Conservation (phyloP, 208 protist genomes). For the Trypanosoma cruzi region DNA sequence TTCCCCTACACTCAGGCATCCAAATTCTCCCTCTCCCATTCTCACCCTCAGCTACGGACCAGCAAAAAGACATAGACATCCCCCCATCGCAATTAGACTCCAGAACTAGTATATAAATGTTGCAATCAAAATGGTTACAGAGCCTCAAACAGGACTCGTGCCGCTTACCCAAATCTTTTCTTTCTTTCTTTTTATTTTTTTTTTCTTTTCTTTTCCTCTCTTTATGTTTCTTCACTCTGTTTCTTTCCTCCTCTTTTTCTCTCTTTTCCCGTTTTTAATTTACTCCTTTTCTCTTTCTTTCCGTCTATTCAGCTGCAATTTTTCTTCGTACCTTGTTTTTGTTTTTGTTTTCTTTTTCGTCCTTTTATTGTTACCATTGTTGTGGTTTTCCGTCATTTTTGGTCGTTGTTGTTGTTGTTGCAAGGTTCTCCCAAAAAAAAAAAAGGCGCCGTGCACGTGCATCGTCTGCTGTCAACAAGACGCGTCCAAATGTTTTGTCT, state of each 20-base stretch:
- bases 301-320: not conserved
- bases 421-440: not conserved
- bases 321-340: not conserved
- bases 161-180: not conserved
- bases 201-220: not conserved
- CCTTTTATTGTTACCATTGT: not conserved
- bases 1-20: not conserved
- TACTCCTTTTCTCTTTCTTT: not conserved
- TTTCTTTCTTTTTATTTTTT: not conserved
- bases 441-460: not conserved
- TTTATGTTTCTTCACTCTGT: not conserved
- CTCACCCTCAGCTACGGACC: not conserved
- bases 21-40: not conserved
- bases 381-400: too few species aligned
- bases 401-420: too few species aligned
- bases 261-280: not conserved
- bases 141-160: not conserved
- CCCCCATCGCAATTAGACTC: not conserved
- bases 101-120: constrained; percentile 3
- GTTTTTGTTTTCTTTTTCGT: not conserved
- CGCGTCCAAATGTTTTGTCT: not conserved
- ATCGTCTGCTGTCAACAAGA: not conserved
- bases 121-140: not conserved
- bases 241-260: not conserved
- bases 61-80: not conserved